Conservation (phyloP, 1,139 yeast species). For the Martiniozyma asiatica region DNA sequence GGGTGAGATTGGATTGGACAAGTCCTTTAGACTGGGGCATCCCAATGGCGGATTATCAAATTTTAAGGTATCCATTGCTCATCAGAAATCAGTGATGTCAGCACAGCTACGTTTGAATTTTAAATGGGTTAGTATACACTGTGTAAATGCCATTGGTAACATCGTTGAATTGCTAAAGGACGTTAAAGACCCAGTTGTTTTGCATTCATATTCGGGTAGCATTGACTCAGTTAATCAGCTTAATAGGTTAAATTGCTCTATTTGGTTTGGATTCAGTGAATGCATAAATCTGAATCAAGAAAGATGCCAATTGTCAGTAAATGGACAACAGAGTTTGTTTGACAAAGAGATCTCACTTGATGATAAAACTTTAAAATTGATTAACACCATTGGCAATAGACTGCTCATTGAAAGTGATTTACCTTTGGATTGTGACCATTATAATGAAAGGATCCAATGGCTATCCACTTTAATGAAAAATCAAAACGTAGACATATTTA, state of each 20-base stretch:
- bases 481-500: too few species aligned
- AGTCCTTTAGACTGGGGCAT: slow-evolving; percentile 56
- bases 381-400: slow-evolving; percentile 22
- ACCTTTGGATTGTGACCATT: slow-evolving; percentile 20
- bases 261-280: slow-evolving; percentile 48
- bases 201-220: slow-evolving; percentile 86
- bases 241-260: slow-evolving; percentile 34
- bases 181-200: slow-evolving; percentile 30
- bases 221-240: slow-evolving; percentile 50
- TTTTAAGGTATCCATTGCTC: slow-evolving; percentile 39
- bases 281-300: slow-evolving; percentile 47
- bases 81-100: slow-evolving; percentile 46
- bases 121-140: slow-evolving; percentile 63
- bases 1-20: slow-evolving; percentile 92
- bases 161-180: slow-evolving; percentile 33
- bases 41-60: slow-evolving; percentile 31
- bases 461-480: too few species aligned
- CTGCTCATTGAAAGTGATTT: slow-evolving; percentile 46
- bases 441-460: too few species aligned
- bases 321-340: too few species aligned
- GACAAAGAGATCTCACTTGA: slow-evolving; percentile 26
- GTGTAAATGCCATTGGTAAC: slow-evolving; percentile 66
- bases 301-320: too few species aligned
- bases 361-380: slow-evolving; percentile 15
- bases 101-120: slow-evolving; percentile 45